phyloP scores from a whole-genome alignment of 1,139 yeast species.

The Sugiyamaella paludigena region DNA sequence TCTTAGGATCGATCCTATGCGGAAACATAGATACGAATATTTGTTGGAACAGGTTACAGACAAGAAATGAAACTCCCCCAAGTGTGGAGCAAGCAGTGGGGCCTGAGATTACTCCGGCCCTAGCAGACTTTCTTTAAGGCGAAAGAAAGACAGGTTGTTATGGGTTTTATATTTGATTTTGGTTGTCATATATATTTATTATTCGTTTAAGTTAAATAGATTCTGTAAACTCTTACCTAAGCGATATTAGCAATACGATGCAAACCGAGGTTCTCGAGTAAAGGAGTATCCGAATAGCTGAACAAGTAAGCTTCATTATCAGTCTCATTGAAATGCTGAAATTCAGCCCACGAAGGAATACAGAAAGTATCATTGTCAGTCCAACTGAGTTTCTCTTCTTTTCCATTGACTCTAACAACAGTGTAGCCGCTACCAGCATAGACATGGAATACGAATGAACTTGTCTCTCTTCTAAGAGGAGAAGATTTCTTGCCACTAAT shows the following conservation, averaged over 20 bases:
- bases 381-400: slow-evolving; percentile 22
- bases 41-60: slow-evolving; percentile 3
- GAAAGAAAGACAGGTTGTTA: no score
- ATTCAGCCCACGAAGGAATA: slow-evolving; percentile 29
- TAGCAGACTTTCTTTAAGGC: no score
- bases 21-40: slow-evolving; percentile 45
- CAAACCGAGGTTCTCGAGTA: slow-evolving; percentile 25
- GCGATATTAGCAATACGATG: slow-evolving; percentile 15
- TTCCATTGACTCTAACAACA: slow-evolving; percentile 17
- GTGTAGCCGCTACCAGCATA: slow-evolving; percentile 28
- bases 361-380: slow-evolving; percentile 28
- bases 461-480: slow-evolving; percentile 26
- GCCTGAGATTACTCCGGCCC: no score
- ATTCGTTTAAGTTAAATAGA: no score
- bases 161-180: no score
- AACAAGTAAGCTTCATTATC: slow-evolving; percentile 21
- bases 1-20: slow-evolving; percentile 62
- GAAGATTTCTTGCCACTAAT: slow-evolving; percentile 17
- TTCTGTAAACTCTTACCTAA: background rate
- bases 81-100: no score
- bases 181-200: background rate
- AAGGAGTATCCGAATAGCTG: slow-evolving; percentile 27
- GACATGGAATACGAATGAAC: slow-evolving; percentile 28
- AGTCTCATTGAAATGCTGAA: slow-evolving; percentile 25
- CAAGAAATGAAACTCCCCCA: background rate